Evolutionary conservation across 805 yeast species (phyloP), one percentile per base, ranked within the genome.

Genomic region (Saccharomycopsis amapae): DNA sequence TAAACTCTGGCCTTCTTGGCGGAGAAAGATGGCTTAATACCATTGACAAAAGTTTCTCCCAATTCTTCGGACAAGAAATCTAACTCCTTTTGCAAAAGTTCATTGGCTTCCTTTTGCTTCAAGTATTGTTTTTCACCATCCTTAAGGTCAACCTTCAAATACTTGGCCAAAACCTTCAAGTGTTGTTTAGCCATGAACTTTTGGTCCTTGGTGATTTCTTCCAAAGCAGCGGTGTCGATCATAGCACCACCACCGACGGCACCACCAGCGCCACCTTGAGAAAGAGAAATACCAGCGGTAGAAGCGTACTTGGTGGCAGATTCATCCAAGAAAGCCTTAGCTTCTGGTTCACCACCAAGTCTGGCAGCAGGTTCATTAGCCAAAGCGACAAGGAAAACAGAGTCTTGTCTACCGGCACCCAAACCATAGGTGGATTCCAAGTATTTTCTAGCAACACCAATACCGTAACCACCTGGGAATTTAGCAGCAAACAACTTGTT

Each of bases 381-480:
- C 62, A 93, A 72, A 23, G 96, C 95, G 44, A 79, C 59, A 57
- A 93, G 73, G 60, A 93, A 72, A 32, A 82, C 88, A 40, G 94
- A 76, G 64, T 93, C 97, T 71, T 90, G 97, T 73, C 97, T 82
- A 58, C 97, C 96, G 39, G 85, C 52, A 55, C 85, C 94, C 58
- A 93, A 76, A 56, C 98, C 98, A 85, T 85, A 93, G 66, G 90
- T 79, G 38, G 89, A 62, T 69, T 85, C 89, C 64, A 93, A 77
- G 69, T 93, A 85, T 66, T 89, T 87, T 73, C 97, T 83, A 43
- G 96, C 95, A 54, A 76, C 72, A 52, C 96, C 82, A 57, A 90
- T 81, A 40, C 95, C 84, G 68, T 90, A 93, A 18, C 99, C 99
- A 76, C 99, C 99, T 45, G 99, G 97, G 97, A 93, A 93, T 72